These are phyloP conservation scores for Linnemannia zychae DNA, from an alignment of 192 early-diverging fungal genomes.

Conservation along the genomic window DNA sequence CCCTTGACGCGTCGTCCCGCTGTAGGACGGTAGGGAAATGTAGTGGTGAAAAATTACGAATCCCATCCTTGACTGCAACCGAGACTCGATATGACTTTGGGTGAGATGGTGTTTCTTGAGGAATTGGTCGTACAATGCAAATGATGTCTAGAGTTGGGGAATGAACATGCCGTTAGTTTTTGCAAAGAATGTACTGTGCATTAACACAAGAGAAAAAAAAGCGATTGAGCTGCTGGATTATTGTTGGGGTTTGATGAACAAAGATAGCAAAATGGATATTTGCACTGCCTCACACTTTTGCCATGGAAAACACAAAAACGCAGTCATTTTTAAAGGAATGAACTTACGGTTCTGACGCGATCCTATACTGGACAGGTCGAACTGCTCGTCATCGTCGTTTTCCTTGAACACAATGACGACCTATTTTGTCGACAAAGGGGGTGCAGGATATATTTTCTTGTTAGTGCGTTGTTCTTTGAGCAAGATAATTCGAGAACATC, in stretches of 20 bases:
- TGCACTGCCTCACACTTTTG: not conserved
- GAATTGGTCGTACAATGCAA: conserved; percentile 42
- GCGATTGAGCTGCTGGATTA: not conserved
- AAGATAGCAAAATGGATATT: not conserved
- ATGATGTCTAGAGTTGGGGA: conserved; percentile 41
- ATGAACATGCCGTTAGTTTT: too few species aligned
- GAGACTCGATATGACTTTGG: conserved; percentile 47
- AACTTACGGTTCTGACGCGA: conserved; percentile 55
- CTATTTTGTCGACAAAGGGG: conserved; percentile 6
- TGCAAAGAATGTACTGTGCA: too few species aligned
- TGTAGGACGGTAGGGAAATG: conserved; percentile 68
- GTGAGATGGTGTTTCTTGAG: not conserved
- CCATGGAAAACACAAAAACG: not conserved
- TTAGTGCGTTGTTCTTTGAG: not conserved
- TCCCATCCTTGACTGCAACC: conserved; percentile 68
- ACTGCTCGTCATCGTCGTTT: conserved; percentile 45
- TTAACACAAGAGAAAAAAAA: not conserved
- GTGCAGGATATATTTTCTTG: too few species aligned
- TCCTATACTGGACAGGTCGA: conserved; percentile 39
- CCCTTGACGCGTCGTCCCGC: conserved; percentile 70
- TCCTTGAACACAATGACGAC: conserved; percentile 50
- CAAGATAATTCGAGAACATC: too few species aligned
- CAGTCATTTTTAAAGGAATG: not conserved
- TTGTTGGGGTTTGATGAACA: not conserved
- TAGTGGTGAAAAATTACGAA: conserved; percentile 72